These are phyloP conservation scores for Trametes polyzona DNA, from an alignment of 1,284 basidiomycete species.

Conservation along the genomic window DNA sequence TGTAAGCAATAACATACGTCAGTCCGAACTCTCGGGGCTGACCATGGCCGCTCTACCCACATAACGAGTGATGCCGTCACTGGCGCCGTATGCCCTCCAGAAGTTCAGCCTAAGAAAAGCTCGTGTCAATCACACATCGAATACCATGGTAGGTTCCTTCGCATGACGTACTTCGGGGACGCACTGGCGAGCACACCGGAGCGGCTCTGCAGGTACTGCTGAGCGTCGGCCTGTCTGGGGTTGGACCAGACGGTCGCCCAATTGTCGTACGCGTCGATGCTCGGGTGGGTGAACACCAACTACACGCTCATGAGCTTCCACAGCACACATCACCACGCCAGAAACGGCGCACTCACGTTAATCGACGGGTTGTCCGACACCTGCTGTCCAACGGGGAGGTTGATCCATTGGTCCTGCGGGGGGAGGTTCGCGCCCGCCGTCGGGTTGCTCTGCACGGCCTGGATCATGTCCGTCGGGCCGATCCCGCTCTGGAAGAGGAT, in stretches of 20 bases:
- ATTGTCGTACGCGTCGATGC: slow-evolving; percentile 65
- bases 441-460: slow-evolving; percentile 50
- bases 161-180: slow-evolving; percentile 54
- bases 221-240: slow-evolving; percentile 57
- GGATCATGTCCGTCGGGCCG: slow-evolving; percentile 63
- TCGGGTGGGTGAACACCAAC: slow-evolving; percentile 68
- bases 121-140: too few relatives aligned
- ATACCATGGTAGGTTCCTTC: too few relatives aligned
- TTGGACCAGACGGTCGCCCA: slow-evolving; percentile 60
- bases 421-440: slow-evolving; percentile 52
- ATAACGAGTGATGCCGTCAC: slow-evolving; percentile 53
- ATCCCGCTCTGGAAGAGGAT: slow-evolving; percentile 69
- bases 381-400: slow-evolving; percentile 58
- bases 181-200: slow-evolving; percentile 61
- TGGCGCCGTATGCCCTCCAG: slow-evolving; percentile 56
- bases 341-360: slow-evolving; percentile 45
- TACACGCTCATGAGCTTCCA: slow-evolving; percentile 22
- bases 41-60: slow-evolving; percentile 35
- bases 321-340: not conserved
- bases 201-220: slow-evolving; percentile 53
- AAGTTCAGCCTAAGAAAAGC: slow-evolving; percentile 53
- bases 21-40: not conserved
- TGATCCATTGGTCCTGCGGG: slow-evolving; percentile 53
- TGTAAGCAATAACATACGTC: slow-evolving; percentile 22
- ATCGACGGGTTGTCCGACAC: slow-evolving; percentile 68